Evolutionary conservation across 2,329 filamentous ascomycete species (phyloP).

Genomic region (Clarireedia sp.): DNA sequence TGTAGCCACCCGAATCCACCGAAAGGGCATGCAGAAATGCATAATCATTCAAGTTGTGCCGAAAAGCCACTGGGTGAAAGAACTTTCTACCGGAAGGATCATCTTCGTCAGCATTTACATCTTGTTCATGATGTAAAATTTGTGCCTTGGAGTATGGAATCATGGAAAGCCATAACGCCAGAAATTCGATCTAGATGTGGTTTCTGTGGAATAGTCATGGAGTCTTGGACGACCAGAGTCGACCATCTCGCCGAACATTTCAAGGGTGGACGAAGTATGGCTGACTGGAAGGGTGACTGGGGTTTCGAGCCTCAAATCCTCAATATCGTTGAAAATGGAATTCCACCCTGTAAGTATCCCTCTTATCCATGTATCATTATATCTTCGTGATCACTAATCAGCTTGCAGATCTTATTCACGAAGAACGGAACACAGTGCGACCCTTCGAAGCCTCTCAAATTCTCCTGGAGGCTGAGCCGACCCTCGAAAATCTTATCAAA

Average conservation of each 20-base stretch:
- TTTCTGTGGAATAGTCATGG: constrained; percentile 56
- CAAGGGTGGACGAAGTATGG: constrained; percentile 58
- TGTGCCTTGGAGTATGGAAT: constrained; percentile 55
- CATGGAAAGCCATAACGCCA: constrained; percentile 52
- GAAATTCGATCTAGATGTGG: constrained; percentile 57
- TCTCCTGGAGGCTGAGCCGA: constrained; percentile 40
- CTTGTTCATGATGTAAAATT: constrained; percentile 55
- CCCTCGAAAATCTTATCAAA: constrained; percentile 55
- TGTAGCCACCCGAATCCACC: constrained; percentile 49
- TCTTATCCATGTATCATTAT: constrained; percentile 12
- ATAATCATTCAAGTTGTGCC: constrained; percentile 57
- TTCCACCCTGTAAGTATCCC: constrained; percentile 53
- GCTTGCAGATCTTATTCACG: constrained; percentile 51
- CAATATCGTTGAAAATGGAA: constrained; percentile 58
- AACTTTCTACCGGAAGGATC: constrained; percentile 60
- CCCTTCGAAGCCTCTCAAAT: constrained; percentile 40
- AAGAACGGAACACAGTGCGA: constrained; percentile 49
- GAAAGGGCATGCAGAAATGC: constrained; percentile 47
- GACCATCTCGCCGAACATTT: constrained; percentile 63
- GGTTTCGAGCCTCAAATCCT: constrained; percentile 55
- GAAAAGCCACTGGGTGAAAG: constrained; percentile 55
- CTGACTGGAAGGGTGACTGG: constrained; percentile 63
- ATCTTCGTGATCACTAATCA: constrained; percentile 21
- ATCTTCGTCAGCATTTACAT: constrained; percentile 57
- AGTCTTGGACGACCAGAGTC: constrained; percentile 51